phyloP scores from a whole-genome alignment of 2,329 filamentous ascomycete species.

The Aspergillus hortae region DNA sequence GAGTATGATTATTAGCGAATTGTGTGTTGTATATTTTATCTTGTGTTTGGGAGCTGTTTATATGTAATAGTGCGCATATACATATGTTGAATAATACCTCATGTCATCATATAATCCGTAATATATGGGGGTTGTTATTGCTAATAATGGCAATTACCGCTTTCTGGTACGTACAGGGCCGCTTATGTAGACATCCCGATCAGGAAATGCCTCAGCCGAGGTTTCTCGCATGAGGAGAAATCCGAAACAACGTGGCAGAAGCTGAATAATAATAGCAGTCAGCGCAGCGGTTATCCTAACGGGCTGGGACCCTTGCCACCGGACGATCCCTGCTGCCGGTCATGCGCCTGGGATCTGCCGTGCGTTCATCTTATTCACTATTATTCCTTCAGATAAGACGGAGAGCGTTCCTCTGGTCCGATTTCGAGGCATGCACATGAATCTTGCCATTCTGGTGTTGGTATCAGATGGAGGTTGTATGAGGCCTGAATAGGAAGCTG shows the following conservation, averaged over 20 bases:
- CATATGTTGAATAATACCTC: too few species aligned
- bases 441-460: neutral
- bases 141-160: too few species aligned
- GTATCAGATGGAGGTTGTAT: neutral
- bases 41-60: neutral
- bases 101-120: too few species aligned
- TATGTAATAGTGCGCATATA: neutral
- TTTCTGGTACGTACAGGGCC: too few species aligned
- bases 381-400: neutral
- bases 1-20: constrained; percentile 36
- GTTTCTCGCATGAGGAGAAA: too few species aligned
- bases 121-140: too few species aligned
- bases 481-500: neutral
- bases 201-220: too few species aligned
- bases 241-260: too few species aligned
- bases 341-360: neutral
- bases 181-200: too few species aligned
- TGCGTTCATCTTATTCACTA: neutral
- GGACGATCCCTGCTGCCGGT: neutral
- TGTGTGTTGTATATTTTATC: neutral
- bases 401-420: neutral
- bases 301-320: neutral
- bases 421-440: too few species aligned
- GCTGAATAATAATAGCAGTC: too few species aligned
- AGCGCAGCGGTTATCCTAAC: neutral